These are phyloP conservation scores for Saturnispora zaruensis DNA, from an alignment of 805 yeast genomes.

Conservation along the genomic window DNA sequence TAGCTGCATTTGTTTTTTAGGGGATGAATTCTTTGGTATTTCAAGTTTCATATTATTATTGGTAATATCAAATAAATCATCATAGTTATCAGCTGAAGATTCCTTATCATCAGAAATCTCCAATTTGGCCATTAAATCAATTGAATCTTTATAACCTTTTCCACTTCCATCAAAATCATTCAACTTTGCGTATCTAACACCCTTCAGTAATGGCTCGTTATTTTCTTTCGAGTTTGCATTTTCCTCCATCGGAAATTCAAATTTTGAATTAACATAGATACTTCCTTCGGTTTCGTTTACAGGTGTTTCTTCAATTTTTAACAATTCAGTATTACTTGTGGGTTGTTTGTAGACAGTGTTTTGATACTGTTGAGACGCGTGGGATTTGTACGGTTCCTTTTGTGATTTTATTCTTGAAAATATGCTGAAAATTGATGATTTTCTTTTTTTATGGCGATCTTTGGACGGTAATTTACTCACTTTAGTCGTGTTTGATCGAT, in stretches of 20 bases:
- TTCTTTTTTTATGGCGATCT: not conserved
- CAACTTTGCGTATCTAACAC: constrained; percentile 3
- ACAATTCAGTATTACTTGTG: not conserved
- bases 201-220: not conserved
- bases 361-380: not conserved
- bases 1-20: not conserved
- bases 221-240: not conserved
- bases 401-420: not conserved
- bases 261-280: constrained; percentile 26
- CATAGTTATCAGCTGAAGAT: constrained; percentile 1
- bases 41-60: not conserved
- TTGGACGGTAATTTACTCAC: not conserved
- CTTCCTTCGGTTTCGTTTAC: constrained; percentile 11
- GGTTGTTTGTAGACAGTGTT: not conserved
- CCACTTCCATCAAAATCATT: constrained; percentile 1
- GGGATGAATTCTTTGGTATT: constrained; percentile 1
- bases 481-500: constrained; percentile 11
- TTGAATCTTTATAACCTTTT: constrained; percentile 13
- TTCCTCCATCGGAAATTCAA: constrained; percentile 25
- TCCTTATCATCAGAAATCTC: not conserved
- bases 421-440: constrained; percentile 4
- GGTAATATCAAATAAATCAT: constrained; percentile 12
- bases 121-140: constrained; percentile 11
- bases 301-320: not conserved
- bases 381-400: not conserved